Conservation (phyloP, 129 eudicot species). For the Solidago caesia region DNA sequence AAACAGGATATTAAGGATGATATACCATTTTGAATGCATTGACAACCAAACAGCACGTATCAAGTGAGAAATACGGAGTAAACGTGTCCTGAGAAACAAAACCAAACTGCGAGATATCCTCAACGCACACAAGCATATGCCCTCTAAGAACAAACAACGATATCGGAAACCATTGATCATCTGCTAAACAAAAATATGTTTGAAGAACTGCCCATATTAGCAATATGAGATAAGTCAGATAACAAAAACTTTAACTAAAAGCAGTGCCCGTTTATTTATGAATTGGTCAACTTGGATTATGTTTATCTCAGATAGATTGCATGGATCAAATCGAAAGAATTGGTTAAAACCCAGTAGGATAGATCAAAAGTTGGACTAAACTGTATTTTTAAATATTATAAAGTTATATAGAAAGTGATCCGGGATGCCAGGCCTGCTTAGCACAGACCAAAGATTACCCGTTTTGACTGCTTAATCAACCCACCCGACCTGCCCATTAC, state of each 20-base stretch:
- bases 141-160: constrained; percentile 61
- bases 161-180: constrained; percentile 55
- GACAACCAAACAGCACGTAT: constrained; percentile 49
- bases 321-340: not conserved
- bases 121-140: constrained; percentile 62
- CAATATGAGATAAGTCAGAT: not conserved
- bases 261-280: not conserved
- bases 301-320: not conserved
- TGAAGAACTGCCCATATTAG: not conserved
- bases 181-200: constrained; percentile 28
- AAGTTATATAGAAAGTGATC: too few relatives aligned
- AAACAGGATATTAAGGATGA: constrained; percentile 11
- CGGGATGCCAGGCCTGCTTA: too few relatives aligned
- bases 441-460: too few relatives aligned
- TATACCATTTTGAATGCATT: constrained; percentile 54
- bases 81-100: constrained; percentile 37
- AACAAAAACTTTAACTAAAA: not conserved
- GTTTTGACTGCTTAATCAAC: not conserved
- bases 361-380: too few relatives aligned
- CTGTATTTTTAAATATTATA: too few relatives aligned
- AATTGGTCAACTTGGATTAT: not conserved
- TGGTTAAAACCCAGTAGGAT: not conserved
- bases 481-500: not conserved
- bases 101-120: constrained; percentile 53
- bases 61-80: constrained; percentile 47